Evolutionary conservation across 768 basidiomycete genomes (phyloP), one percentile per base, ranked within the genome.

Genomic region (Suillus lakei): DNA sequence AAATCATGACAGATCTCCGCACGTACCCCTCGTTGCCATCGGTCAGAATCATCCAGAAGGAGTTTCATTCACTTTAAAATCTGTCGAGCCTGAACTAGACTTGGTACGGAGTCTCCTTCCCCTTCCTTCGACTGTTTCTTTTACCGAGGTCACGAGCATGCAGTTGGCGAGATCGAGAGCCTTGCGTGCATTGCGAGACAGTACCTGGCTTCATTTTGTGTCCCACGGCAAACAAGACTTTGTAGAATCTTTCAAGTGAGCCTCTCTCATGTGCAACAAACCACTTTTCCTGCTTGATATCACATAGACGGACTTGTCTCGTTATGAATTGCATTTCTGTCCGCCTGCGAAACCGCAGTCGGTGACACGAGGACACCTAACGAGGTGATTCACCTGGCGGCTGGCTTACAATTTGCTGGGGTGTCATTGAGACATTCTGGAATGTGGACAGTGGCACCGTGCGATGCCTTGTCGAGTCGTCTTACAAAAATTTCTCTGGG

Each of bases 381-480:
- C 26, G 72, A 73, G 51, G 61, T n/a, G n/a, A n/a, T n/a, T n/a
- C n/a, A n/a, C n/a, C n/a, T n/a, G n/a, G n/a, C n/a, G n/a, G n/a
- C n/a, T n/a, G n/a, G n/a, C n/a, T n/a, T n/a, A 68, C 64, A 71
- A 41, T 62, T 67, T 21, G 63, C 65, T 7, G 72, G 72, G 1
- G 70, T 59, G 72, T 72, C 9, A 50, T 73, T 10, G 72, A 36
- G n/a, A 70, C 72, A n/a, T 60, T 70, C 61, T 73, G 72, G 72
- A 64, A 63, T 4, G 59, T 61, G 9, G 38, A 32, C n/a, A 58
- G 61, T 28, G 34, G 26, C 15, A 48, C 43, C 5, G 59, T 53
- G 58, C 38, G 18, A 13, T 34, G 9, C 34, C 12, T 65, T 2
- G 36, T 44, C 15, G n/a, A n/a, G n/a, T 44, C n/a, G 4, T 65